These are phyloP conservation scores for Metschnikowia gruessii DNA, from an alignment of 805 yeast genomes.

Conservation along the genomic window DNA sequence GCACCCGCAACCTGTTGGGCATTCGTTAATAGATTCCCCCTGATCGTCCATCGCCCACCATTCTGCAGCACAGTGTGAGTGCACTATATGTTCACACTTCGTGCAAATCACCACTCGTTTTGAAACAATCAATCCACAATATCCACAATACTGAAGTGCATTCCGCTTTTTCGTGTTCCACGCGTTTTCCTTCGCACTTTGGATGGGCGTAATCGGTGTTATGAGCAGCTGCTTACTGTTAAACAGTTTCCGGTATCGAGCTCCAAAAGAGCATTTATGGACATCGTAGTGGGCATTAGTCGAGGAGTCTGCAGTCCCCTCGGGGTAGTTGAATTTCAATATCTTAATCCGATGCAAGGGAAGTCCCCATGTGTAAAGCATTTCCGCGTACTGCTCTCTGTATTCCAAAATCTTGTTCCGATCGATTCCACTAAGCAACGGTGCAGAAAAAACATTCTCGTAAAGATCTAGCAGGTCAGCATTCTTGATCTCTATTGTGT, in stretches of 20 bases:
- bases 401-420: constrained; percentile 37
- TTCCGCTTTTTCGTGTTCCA: constrained; percentile 32
- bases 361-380: constrained; percentile 79
- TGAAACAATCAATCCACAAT: constrained; percentile 59
- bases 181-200: constrained; percentile 23
- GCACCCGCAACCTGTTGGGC: constrained; percentile 23
- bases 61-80: constrained; percentile 68
- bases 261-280: constrained; percentile 37
- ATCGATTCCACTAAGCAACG: constrained; percentile 41
- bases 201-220: constrained; percentile 26
- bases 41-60: constrained; percentile 38
- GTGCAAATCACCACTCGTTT: constrained; percentile 66
- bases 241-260: constrained; percentile 23
- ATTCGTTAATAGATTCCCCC: constrained; percentile 7
- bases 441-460: constrained; percentile 40
- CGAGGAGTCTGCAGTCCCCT: constrained; percentile 2
- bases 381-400: constrained; percentile 71
- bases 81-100: constrained; percentile 75
- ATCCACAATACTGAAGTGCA: constrained; percentile 50
- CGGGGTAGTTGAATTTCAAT: constrained; percentile 60
- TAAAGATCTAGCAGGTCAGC: constrained; percentile 41
- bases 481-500: constrained; percentile 49
- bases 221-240: constrained; percentile 23
- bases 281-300: constrained; percentile 25
- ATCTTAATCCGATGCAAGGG: constrained; percentile 78